A percentile compares a stretch with the other conserved stretches of the same genome.
These are phyloP conservation scores for Coffea canephora DNA, from an alignment of 257 asterid species.

Conservation along the genomic window DNA sequence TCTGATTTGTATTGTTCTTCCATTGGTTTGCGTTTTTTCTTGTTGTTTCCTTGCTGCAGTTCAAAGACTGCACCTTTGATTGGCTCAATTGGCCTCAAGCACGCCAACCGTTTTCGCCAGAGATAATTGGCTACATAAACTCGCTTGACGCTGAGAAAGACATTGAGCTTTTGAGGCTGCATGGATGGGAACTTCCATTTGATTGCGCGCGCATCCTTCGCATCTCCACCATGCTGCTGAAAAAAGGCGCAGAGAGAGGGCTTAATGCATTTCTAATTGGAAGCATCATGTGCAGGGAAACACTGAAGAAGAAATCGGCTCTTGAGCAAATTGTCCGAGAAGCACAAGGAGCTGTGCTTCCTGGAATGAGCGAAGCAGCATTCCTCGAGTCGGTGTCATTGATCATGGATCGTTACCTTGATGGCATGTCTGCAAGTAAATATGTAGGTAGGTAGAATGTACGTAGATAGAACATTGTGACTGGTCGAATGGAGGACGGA, in stretches of 20 bases:
- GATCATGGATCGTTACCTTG: conserved; percentile 55
- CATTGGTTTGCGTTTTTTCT: not conserved
- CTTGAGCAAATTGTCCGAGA: conserved; percentile 61
- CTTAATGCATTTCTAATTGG: conserved; percentile 61
- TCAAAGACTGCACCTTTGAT: conserved; percentile 74
- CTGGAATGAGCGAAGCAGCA: conserved; percentile 55
- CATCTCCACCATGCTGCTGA: conserved; percentile 70
- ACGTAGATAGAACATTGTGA: conserved; percentile 1
- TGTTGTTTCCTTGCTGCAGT: conserved; percentile 35
- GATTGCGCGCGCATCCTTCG: conserved; percentile 53
- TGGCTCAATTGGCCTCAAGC: conserved; percentile 95
- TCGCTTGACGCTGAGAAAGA: conserved; percentile 66
- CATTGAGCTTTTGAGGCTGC: conserved; percentile 48
- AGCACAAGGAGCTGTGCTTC: conserved; percentile 51
- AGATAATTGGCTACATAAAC: conserved; percentile 50
- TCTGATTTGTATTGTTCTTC: no score
- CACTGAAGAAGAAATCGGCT: conserved; percentile 49
- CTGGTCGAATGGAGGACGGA: not conserved
- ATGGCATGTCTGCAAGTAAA: conserved; percentile 20
- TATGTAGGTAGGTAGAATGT: conserved; percentile 11
- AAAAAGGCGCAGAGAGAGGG: conserved; percentile 67
- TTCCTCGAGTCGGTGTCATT: conserved; percentile 47
- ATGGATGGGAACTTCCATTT: conserved; percentile 61
- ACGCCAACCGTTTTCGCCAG: conserved; percentile 46
- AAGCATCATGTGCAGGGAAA: conserved; percentile 66